Percentiles rank a stretch among this genome's conserved stretches.
phyloP scores from a whole-genome alignment of 495 filamentous ascomycete genomes.

The Aspergillus campestris region DNA sequence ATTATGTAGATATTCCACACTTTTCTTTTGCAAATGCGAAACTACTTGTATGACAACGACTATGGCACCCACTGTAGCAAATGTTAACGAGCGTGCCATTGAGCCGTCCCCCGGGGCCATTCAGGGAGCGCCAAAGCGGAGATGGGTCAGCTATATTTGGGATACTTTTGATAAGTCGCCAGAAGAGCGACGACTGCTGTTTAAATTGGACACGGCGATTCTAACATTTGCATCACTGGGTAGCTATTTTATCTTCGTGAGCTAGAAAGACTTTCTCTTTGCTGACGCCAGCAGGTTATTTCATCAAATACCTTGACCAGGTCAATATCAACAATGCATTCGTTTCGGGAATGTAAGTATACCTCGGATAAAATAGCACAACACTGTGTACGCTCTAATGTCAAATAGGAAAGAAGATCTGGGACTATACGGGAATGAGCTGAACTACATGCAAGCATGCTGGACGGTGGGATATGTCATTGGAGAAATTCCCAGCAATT shows the following conservation, averaged over 20 bases:
- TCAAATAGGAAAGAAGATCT: slow-evolving; percentile 52
- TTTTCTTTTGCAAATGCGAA: background rate
- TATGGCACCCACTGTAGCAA: slow-evolving; percentile 10
- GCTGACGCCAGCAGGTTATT: slow-evolving; percentile 33
- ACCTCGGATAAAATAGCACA: background rate
- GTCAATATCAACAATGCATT: slow-evolving; percentile 51
- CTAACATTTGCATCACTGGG: slow-evolving; percentile 46
- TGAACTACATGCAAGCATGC: slow-evolving; percentile 41
- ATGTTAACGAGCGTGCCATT: slow-evolving; percentile 9
- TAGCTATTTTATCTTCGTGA: slow-evolving; percentile 5
- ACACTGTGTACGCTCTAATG: background rate
- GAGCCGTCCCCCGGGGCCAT: slow-evolving; percentile 8
- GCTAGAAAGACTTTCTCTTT: background rate
- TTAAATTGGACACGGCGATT: slow-evolving; percentile 50
- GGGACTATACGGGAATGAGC: slow-evolving; percentile 45
- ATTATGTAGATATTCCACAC: background rate
- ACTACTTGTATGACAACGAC: background rate
- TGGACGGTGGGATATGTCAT: slow-evolving; percentile 60
- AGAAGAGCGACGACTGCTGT: slow-evolving; percentile 50
- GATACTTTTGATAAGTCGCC: slow-evolving; percentile 54
- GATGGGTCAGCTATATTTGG: slow-evolving; percentile 46
- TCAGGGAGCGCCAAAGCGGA: slow-evolving; percentile 20
- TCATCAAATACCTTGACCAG: slow-evolving; percentile 52
- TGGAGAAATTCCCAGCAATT: slow-evolving; percentile 53
- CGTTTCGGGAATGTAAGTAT: slow-evolving; percentile 33